Percentiles rank a stretch among this genome's conserved stretches.
phyloP scores from a whole-genome alignment of 805 yeast species.

The Metschnikowia aberdeeniae region DNA sequence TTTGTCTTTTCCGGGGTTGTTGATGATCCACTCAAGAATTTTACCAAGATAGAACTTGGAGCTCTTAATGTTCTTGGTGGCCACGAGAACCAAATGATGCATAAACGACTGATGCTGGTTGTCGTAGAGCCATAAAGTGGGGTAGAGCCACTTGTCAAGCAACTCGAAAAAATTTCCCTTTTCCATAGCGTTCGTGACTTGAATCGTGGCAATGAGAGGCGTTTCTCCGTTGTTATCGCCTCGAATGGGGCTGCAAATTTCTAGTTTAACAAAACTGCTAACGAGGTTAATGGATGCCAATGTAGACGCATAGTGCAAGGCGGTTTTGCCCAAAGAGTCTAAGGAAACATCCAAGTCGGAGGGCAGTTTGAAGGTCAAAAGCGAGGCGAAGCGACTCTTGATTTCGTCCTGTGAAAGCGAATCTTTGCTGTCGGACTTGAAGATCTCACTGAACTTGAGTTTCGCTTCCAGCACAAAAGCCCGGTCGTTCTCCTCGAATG shows the following conservation, averaged over 20 bases:
- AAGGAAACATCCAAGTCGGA: conserved; percentile 32
- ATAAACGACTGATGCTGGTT: conserved; percentile 72
- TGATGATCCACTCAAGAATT: conserved; percentile 31
- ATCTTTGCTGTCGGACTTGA: conserved; percentile 29
- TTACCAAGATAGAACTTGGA: conserved; percentile 32
- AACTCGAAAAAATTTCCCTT: conserved; percentile 68
- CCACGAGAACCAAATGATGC: conserved; percentile 71
- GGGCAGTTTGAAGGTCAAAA: conserved; percentile 13
- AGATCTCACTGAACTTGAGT: conserved; percentile 30
- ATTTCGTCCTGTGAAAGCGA: conserved; percentile 21
- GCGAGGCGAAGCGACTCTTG: conserved; percentile 21
- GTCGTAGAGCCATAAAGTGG: conserved; percentile 46
- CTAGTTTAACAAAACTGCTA: conserved; percentile 30
- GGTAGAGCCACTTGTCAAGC: conserved; percentile 63
- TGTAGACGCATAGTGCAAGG: conserved; percentile 41
- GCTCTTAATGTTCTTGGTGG: conserved; percentile 29
- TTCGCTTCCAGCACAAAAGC: conserved; percentile 32
- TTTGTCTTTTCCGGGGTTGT: conserved; percentile 19
- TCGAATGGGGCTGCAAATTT: conserved; percentile 36
- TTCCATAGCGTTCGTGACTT: conserved; percentile 80
- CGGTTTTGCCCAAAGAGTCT: conserved; percentile 39
- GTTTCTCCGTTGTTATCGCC: conserved; percentile 39
- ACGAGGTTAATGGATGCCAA: conserved; percentile 36
- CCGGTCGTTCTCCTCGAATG: conserved; percentile 26
- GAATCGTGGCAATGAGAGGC: conserved; percentile 59